Conservation (phyloP, 1,284 basidiomycete species). For the Cystobasidium pallidum region DNA sequence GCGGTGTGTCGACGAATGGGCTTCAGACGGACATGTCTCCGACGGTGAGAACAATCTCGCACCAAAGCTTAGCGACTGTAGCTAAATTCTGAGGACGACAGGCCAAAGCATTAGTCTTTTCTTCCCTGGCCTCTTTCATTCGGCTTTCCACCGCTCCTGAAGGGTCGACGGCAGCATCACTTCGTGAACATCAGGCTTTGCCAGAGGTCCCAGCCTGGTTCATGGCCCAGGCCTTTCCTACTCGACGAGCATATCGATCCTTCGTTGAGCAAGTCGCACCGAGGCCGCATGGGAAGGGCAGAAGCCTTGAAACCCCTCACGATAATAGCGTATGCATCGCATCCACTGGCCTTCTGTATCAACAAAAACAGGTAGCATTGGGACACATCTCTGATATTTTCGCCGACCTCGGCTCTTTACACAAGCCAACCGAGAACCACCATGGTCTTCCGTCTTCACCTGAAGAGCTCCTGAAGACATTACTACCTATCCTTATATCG, state of each 20-base stretch:
- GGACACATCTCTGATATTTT: constrained; percentile 1
- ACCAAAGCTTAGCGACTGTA: constrained; percentile 33
- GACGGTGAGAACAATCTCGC: constrained; percentile 60
- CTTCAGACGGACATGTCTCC: constrained; percentile 62
- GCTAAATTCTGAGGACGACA: constrained; percentile 63
- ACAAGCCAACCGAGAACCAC: neutral
- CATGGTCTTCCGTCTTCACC: constrained; percentile 13
- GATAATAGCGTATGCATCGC: neutral
- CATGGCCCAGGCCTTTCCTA: constrained; percentile 51
- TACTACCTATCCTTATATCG: constrained; percentile 75
- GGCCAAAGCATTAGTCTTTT: constrained; percentile 50
- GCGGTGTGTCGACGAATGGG: constrained; percentile 22
- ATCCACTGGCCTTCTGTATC: neutral
- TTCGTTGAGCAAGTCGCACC: constrained; percentile 42
- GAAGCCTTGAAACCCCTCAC: neutral
- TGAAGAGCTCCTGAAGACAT: constrained; percentile 58
- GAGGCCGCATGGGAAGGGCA: neutral
- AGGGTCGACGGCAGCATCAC: constrained; percentile 19
- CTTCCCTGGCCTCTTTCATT: constrained; percentile 63
- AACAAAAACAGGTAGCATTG: neutral
- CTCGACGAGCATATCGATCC: constrained; percentile 47
- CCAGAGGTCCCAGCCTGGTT: constrained; percentile 49
- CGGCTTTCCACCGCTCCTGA: constrained; percentile 46
- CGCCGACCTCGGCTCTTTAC: neutral
- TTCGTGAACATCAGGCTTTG: constrained; percentile 17